Conservation (phyloP, 352 stramenopile species). For the Phytophthora hybrid region DNA sequence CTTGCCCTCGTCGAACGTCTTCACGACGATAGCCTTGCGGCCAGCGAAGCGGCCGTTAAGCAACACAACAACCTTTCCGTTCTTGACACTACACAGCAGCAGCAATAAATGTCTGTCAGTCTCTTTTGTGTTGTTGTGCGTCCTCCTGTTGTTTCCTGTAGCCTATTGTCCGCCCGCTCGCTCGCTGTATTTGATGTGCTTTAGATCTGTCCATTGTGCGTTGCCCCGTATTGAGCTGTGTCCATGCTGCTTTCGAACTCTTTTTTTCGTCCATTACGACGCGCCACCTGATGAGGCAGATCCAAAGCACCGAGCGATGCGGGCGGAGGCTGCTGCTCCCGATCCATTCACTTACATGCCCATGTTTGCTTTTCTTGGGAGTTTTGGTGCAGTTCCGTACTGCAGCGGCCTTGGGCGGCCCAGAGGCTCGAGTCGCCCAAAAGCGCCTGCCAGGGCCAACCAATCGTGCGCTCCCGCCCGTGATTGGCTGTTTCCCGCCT, state of each 20-base stretch:
- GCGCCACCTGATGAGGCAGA: constrained; percentile 1
- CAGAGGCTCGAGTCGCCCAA: constrained; percentile 28
- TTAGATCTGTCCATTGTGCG: constrained; percentile 25
- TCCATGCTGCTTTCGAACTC: neutral
- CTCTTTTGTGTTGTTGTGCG: neutral
- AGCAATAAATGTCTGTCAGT: constrained; percentile 23
- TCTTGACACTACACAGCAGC: constrained; percentile 91
- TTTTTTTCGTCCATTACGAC: neutral
- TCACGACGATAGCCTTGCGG: constrained; percentile 99
- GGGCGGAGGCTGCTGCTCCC: constrained; percentile 2
- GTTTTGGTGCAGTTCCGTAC: constrained; percentile 90
- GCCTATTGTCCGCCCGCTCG: constrained; percentile 9
- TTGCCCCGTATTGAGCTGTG: neutral
- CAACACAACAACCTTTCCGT: constrained; percentile 99
- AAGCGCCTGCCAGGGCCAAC: constrained; percentile 73
- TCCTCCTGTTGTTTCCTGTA: constrained; percentile 1
- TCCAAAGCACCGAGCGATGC: constrained; percentile 17
- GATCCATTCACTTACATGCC: constrained; percentile 77
- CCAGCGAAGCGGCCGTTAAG: constrained; percentile 98
- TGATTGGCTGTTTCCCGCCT: constrained; percentile 43
- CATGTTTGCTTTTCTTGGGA: constrained; percentile 82
- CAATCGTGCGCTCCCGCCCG: constrained; percentile 61
- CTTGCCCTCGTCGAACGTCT: constrained; percentile 97
- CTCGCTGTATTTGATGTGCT: constrained; percentile 1
- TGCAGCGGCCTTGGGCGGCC: constrained; percentile 44